Evolutionary conservation across 225 moss, liverwort and hornwort genomes (phyloP), one percentile per base, ranked within the genome.

Genomic region (Physcomitrellopsis africana): DNA sequence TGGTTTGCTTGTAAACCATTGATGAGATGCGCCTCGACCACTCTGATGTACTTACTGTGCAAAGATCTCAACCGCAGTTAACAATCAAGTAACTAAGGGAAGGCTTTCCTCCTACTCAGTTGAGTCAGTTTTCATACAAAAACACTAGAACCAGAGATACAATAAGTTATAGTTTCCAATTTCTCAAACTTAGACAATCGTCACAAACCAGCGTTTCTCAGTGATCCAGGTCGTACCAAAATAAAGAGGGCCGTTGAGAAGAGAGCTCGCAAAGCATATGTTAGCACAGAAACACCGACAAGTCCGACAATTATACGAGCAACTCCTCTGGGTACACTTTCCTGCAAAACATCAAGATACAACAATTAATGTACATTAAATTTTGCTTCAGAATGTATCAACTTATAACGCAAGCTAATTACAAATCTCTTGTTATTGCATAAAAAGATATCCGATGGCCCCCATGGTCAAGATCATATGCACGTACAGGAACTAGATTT

Each of bases 271-370:
- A 99, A 49, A 61, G 86, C 68, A 46, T 60, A 89, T 9, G 89
- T 81, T 65, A 85, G 44, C 23, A 89, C 51, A 46, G 90, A 56
- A n/a, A 81, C 75, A 69, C 87, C 90, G 20, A 83, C 88, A 51
- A 99, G 53, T 71, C 93, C 99, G 72, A 95, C 95, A 17, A 93
- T 84, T 65, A 92, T 84, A 77, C 90, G 99, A 68, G 99, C 99
- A 70, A 82, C 68, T 27, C 88, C 89, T 74, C 99, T 93, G 14
- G 99, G 99, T 32, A 99, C 83, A 43, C 76, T 72, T 62, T 69
- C 78, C 97, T 99, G 84, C 62, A 78, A 64, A 62, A 46, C 32
- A 55, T 23, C 60, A 76, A 41, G 19, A 75, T 23, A 80, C 62
- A 73, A 48, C 60, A 54, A 49, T n/a, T n/a, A 70, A 2, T 37